A percentile compares a stretch with the other conserved stretches of the same genome.
These are phyloP conservation scores for Colletotrichum spinosum DNA, from an alignment of 2,329 filamentous ascomycete species.

Conservation along the genomic window DNA sequence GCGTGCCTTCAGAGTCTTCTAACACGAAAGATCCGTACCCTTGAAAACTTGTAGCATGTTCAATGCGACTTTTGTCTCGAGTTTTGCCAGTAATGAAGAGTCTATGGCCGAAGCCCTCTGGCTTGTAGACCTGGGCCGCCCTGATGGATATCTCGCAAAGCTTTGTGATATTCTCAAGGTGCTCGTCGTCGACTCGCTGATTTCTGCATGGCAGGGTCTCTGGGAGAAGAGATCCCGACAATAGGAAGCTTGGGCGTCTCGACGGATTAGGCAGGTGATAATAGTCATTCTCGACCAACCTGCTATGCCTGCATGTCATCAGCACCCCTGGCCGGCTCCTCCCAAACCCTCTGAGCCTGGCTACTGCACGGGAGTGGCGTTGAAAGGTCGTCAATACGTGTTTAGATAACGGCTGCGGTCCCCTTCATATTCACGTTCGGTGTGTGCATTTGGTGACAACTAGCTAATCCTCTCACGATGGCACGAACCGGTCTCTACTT, in stretches of 20 bases:
- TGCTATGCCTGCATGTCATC: too few species aligned
- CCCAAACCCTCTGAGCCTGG: background rate
- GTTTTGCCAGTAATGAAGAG: too few species aligned
- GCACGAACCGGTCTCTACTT: rapidly evolving
- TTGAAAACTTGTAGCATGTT: too few species aligned
- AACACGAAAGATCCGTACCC: too few species aligned
- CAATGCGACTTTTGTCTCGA: too few species aligned
- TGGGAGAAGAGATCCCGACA: background rate
- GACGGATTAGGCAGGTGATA: constrained; percentile 2
- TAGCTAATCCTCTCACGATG: background rate
- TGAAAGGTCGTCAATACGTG: background rate
- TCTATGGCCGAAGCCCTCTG: too few species aligned
- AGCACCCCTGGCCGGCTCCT: too few species aligned
- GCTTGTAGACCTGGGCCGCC: background rate
- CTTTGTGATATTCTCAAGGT: rapidly evolving
- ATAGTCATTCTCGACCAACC: too few species aligned
- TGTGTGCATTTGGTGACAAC: background rate
- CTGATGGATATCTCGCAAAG: background rate
- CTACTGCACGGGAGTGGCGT: background rate
- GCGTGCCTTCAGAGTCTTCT: too few species aligned
- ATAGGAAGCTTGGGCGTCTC: background rate
- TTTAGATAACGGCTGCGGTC: background rate
- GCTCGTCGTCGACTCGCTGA: background rate
- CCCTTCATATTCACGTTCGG: background rate
- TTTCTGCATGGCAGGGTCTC: background rate